Evolutionary conservation across 1,284 basidiomycete genomes (phyloP), one percentile per base, ranked within the genome.

Genomic region (Tausonia pullulans): DNA sequence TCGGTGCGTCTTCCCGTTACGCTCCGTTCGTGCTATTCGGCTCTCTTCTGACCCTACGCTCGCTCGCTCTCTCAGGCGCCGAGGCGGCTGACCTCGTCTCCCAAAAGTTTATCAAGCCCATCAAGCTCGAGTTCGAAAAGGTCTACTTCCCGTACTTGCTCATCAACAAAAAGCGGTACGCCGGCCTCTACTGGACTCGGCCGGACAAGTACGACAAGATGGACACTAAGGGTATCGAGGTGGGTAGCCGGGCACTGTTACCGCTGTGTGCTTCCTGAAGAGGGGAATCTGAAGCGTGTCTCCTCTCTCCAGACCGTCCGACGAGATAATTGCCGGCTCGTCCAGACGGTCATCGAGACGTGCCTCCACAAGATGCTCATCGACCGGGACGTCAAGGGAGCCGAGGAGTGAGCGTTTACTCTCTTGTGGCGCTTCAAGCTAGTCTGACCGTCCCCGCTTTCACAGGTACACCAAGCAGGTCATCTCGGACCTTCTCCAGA

Each of bases 201-300:
- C 79, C 86, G 6, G 92, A 96, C 56, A 94, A 91, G 74, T 93
- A 89, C 70, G 94, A 98, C 76, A 97, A 97, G 79, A 96, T 97
- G 94, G 93, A 98, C 71, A 87, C 94, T 1, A 98, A 98, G 77
- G 93, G 93, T 71, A 97, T 98, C 67, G 93, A 98, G 82, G 92
- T 92, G 66, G 44, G 84, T 64, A 45, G 14, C 14, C 52, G 6
- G 5, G 9, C 14, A 13, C 27, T 41, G 6, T 39, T 3, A 27
- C 27, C 27, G 27, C 27, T 27, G 27, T 43, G 27, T 54, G 13
- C 44, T 49, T 16, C 14, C 3, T 53, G 14, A 10, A 53, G 8
- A 8, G 14, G 48, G 48, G 10, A n/a, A 9, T 14, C 27, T 39
- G 52, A 9, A 54, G 9, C 1, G 27, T 16, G 52, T 16, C 48